Evolutionary conservation across 345 rosid genomes (phyloP), one percentile per base, ranked within the genome.

Genomic region (Mercurialis annua): DNA sequence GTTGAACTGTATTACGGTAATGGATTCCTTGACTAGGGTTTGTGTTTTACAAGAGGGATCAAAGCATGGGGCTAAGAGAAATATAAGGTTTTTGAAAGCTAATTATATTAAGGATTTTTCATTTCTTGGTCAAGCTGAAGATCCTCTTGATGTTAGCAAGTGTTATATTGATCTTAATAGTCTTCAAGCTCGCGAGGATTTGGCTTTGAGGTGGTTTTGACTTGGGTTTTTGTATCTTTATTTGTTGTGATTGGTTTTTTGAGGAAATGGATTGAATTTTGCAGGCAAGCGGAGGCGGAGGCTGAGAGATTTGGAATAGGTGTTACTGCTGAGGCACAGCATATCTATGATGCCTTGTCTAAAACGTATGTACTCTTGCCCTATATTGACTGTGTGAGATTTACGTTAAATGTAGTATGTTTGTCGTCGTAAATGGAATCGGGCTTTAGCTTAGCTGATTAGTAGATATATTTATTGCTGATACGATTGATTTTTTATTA

Each of bases 301-400:
- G 92, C 97, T 31, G 88, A 86, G 81, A 89, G 96, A 73, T 67
- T 91, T 73, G 99, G 97, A 30, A 95, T 94, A 46, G 99, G 97
- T 60, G 99, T 91, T 52, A 94, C 97, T 10, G 69, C 73, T 26
- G 96, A 94, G 73, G 99, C 96, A 0, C 99, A 94, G 82, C 81
- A 65, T 67, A 80, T 94, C 67, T 94, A 85, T 59, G 95, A 94
- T 69, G 96, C 96, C 50, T 80, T 91, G 82, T 89, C 90, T 68
- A 94, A 91, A 81, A 94, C 99, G 99, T 91, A 82, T 54, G 75
- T 58, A 17, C 44, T 2, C 20, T 29, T 34, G 5, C 20, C 36
- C 29, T 30, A 15, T n/a, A 30, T 3, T 43, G 6, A 61, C 23
- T 21, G 2, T 27, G 65, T 15, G 8, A 48, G 15, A 64, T 20